Evolutionary conservation across 2,329 filamentous ascomycete species (phyloP), one percentile per base, ranked within the genome.

Genomic region (Colletotrichum lupini): DNA sequence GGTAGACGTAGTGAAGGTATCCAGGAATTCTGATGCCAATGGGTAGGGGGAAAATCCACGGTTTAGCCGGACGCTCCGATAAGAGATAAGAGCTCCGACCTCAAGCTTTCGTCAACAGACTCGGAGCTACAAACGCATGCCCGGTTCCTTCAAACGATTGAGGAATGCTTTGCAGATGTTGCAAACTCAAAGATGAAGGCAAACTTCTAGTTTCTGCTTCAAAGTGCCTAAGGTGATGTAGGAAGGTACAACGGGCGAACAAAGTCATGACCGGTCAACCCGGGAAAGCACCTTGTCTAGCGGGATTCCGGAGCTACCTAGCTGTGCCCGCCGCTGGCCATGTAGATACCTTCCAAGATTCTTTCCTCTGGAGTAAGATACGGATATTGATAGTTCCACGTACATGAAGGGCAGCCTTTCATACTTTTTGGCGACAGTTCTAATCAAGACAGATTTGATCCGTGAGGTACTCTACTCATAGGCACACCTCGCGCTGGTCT

Each of bases 41-140:
- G 67, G 42, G 66, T 26, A 65, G 70, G 53, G 56, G 56, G 46
- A 61, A 60, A 19, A 30, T 30, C 71, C 71, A 70, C 46, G 32
- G 67, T 73, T 73, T 73, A 73, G 60, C 70, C 70, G 70, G 56
- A 37, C n/a, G 9, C 19, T 8, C 46, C 67, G 67, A 70, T 70
- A 70, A 65, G 67, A 68, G 71, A 73, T 70, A 73, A 70, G 71
- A 73, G 71, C 71, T 73, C 24, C 65, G 5, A 58, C n/a, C 37
- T 37, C n/a, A 19, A 57, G 28, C 60, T 58, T 52, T 35, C n/a
- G 46, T 11, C 19, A 22, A 9, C 37, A 1, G 16, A 5, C 37
- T 42, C 4, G 5, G 5, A 42, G 37, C 37, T 16, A 16, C 5
- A 16, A 16, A 42, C 37, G 37, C 37, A 19, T 6, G 37, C 37